Evolutionary conservation across 2,329 filamentous ascomycete genomes (phyloP), one percentile per base, ranked within the genome.

Genomic region (Plectosphaerella sp.): DNA sequence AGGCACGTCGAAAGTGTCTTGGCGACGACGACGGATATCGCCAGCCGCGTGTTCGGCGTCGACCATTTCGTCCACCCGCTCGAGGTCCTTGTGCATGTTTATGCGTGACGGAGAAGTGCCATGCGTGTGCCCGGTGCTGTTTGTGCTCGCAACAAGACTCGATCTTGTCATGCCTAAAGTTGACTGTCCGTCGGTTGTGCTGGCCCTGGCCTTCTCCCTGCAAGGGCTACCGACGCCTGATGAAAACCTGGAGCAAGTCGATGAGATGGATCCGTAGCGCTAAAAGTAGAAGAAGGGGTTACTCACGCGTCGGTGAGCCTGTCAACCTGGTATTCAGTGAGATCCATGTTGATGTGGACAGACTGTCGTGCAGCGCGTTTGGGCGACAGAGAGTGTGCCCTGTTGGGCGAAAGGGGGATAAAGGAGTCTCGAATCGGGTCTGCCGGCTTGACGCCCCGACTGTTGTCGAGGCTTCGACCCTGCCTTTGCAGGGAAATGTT

Each of bases 281-380:
- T 3, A 18, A 12, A 10, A 20, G 10, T 6, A 12, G 41, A 9
- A 11, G 4, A 16, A 20, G 35, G 47, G 46, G 4, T 11, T 43
- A 12, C 18, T 35, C 35, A 78, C 76, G 69, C 72, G 47, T 73
- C 67, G 4, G 76, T 71, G 43, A 79, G 64, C 53, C 67, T 73
- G 52, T 78, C 72, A 67, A 79, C 72, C 54, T 78, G 74, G 0
- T 67, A 70, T 45, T 78, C 73, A 5, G 75, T 79, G 51, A 79
- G 57, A 54, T 76, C 76, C 58, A 79, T 67, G 22, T 74, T 72
- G 28, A 79, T 69, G 39, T 74, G 70, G 18, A 79, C 63, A 3
- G 70, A 70, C 45, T 73, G 68, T 18, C 70, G 65, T 16, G 58
- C 51, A 18, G 60, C 59, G 2, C 66, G 63, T 49, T 69, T 67